Base-by-base conservation (phyloP, 768 basidiomycete species). In the Lactifluus volemus region DNA sequence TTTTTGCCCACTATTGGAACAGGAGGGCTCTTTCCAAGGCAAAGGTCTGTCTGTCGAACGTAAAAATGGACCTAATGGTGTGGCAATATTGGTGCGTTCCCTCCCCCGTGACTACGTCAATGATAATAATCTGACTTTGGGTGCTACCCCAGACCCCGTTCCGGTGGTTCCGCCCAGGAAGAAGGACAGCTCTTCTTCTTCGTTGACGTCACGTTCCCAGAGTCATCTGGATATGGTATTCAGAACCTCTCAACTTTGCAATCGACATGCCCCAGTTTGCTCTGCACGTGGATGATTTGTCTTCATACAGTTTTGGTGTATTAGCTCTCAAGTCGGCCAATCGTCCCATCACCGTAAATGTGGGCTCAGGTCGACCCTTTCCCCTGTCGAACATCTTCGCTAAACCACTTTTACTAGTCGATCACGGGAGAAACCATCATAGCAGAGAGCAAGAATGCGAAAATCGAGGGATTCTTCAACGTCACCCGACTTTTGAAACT, bases 261-360 rank as follows among this genome's bases (percentile, higher is more conserved):
- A 29, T 52, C 4, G 55, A 56, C 29, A 4, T 38, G 15, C 55
- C 49, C 30, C 9, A 19, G 10, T 61, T 57, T 49, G 36, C 2
- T n/a, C 10, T 61, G 29, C 12, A 57, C 19, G 48, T 48, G 19
- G 50, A 39, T 19, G 17, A 52, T n/a, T 29, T 58, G 12, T 48
- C 55, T 39, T 17, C 55, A 29, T 58, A 19, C 19, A 29, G 11
- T 14, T 61, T 57, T 41, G 45, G 25, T 39, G 0, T 38, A 34
- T 25, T 57, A 19, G 11, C 21, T 39, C 55, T 53, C 55, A 61
- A 53, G 30, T 51, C 60, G 38, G 39, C 36, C 7, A 57, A 61
- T 19, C n/a, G 29, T 4, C 60, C 53, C 2, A 17, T 61, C 25
- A 45, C 49, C 12, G 54, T 50, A 19, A 45, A 42, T 12, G 60